phyloP scores from a whole-genome alignment of 495 filamentous ascomycete genomes.

The Annulohypoxylon nitens region DNA sequence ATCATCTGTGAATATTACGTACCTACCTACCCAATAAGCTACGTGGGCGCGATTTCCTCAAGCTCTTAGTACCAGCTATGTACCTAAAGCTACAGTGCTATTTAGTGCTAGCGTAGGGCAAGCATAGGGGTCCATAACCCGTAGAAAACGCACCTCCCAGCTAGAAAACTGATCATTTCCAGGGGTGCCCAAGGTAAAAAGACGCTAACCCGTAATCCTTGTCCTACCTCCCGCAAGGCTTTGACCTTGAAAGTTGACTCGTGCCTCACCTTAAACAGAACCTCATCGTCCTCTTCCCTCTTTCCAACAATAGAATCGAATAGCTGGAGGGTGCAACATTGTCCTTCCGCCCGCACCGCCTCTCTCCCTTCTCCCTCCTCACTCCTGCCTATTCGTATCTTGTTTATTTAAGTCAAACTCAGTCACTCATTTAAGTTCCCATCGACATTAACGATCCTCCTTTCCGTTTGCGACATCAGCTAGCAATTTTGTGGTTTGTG shows the following conservation, averaged over 20 bases:
- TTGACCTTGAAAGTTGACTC: constrained; percentile 25
- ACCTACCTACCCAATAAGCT: background rate
- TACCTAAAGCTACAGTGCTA: background rate
- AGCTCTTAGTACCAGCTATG: constrained; percentile 1
- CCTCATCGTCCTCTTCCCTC: constrained; percentile 22
- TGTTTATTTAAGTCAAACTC: constrained; percentile 26
- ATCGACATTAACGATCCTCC: background rate
- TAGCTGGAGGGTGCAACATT: constrained; percentile 11
- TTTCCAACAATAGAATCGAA: constrained; percentile 25
- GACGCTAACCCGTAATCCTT: constrained; percentile 28
- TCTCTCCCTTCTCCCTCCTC: constrained; percentile 6
- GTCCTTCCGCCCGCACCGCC: constrained; percentile 12
- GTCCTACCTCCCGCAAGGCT: constrained; percentile 31
- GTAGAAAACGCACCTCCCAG: background rate
- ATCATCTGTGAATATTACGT: too few species aligned
- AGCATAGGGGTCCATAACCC: background rate
- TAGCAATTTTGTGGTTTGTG: constrained; percentile 10
- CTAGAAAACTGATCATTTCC: background rate
- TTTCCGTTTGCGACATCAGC: constrained; percentile 13
- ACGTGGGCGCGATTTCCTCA: background rate
- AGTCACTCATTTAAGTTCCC: constrained; percentile 40
- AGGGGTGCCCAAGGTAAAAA: background rate
- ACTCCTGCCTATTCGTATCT: background rate
- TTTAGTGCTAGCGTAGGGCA: background rate
- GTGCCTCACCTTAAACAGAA: constrained; percentile 27